Evolutionary conservation across 2,329 filamentous ascomycete genomes (phyloP), one percentile per base, ranked within the genome.

Genomic region (Aspergillus sp.): DNA sequence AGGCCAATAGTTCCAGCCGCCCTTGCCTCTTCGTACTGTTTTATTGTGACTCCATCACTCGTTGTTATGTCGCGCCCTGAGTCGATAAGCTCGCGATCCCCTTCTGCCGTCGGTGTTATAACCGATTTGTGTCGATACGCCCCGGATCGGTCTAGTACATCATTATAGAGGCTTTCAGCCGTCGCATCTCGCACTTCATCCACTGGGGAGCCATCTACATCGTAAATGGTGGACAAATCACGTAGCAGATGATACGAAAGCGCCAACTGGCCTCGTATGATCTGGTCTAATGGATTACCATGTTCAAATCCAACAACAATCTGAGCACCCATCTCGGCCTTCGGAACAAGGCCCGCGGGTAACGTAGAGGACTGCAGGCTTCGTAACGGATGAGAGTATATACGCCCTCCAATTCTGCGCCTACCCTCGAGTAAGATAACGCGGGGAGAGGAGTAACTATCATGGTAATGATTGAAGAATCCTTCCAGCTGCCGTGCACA

Each of bases 301-400:
- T 91, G 86, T 64, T 98, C 92, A 71, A 98, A 99, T 0, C 95
- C 95, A 34, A 96, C 97, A 60, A 99, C 92, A 59, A 99, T 98
- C 82, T 99, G 96, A 55, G 93, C 95, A 26, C 95, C 95, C 87
- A 97, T 96, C 73, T 99, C 95, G 32, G 91, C 95, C 18, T 93
- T 98, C 68, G 89, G 89, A 50, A 76, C 83, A 72, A 82, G 84
- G 75, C 80, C 70, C 63, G 80, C 67, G 70, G 80, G 76, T 70
- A 85, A 65, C 62, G 76, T 74, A 68, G 79, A 70, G 55, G 79
- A 74, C 72, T 83, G 73, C 78, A 89, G 77, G 78, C 86, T 81
- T 79, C 77, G 78, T 59, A 88, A 73, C 47, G 84, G 85, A 70
- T 88, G 91, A 53, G 95, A 99, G 75, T 97, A 98, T 18, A 99